These are phyloP conservation scores for Rutstroemia sp. DNA, from an alignment of 2,329 filamentous ascomycete species.

Conservation along the genomic window DNA sequence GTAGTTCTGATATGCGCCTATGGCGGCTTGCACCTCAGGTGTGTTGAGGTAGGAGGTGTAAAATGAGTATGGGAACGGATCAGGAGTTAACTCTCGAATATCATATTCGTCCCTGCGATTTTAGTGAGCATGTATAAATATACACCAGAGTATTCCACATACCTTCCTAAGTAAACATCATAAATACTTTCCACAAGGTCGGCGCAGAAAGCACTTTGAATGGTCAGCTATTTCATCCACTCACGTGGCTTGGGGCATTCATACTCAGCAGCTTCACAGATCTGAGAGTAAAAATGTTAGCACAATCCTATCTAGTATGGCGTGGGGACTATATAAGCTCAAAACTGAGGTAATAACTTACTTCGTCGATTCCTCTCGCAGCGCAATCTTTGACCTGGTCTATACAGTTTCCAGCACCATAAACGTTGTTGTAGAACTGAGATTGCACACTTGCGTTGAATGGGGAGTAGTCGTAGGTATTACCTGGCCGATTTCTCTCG, in stretches of 20 bases:
- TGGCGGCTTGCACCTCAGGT: slow-evolving; percentile 44
- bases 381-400: slow-evolving; percentile 51
- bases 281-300: slow-evolving; percentile 2
- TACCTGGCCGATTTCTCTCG: slow-evolving; percentile 27
- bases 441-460: slow-evolving; percentile 42
- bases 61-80: slow-evolving; percentile 50
- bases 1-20: slow-evolving; percentile 55
- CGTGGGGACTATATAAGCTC: neutral
- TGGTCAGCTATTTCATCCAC: neutral
- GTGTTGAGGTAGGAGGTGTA: slow-evolving; percentile 53
- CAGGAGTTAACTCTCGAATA: slow-evolving; percentile 45
- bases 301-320: neutral
- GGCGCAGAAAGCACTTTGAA: slow-evolving; percentile 45
- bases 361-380: slow-evolving; percentile 38
- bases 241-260: neutral
- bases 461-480: slow-evolving; percentile 48
- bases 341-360: neutral
- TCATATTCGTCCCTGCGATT: slow-evolving; percentile 48
- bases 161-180: slow-evolving; percentile 39
- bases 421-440: slow-evolving; percentile 51
- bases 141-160: neutral
- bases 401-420: slow-evolving; percentile 52
- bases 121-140: neutral
- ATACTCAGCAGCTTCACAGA: slow-evolving; percentile 41
- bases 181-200: slow-evolving; percentile 44